A percentile compares a stretch with the other conserved stretches of the same genome.
phyloP scores from a whole-genome alignment of 352 stramenopile species.

The Phytophthora rubi region DNA sequence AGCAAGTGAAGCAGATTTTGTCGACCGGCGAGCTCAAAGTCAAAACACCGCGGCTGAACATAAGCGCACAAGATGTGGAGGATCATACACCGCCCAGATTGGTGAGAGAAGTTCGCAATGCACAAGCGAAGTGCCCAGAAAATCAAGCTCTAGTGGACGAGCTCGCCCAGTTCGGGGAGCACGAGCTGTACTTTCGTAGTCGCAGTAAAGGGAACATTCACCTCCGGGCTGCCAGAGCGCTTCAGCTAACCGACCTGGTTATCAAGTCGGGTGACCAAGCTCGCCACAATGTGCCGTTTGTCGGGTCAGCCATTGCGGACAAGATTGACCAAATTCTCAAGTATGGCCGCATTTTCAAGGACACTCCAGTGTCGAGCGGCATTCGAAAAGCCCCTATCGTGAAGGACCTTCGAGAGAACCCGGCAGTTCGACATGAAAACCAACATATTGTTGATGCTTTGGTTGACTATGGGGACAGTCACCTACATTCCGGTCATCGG shows the following conservation, averaged over 20 bases:
- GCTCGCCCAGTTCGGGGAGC: slow-evolving; percentile 59
- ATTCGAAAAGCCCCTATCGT: slow-evolving; percentile 47
- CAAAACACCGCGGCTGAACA: slow-evolving; percentile 8
- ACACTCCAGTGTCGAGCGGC: slow-evolving; percentile 11
- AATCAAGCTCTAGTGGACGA: slow-evolving; percentile 69
- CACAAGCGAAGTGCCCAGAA: slow-evolving; percentile 44
- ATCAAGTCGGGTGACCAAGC: slow-evolving; percentile 56
- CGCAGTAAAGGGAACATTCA: slow-evolving; percentile 60
- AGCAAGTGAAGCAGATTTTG: slow-evolving; percentile 61
- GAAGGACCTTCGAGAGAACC: slow-evolving; percentile 49
- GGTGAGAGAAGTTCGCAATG: slow-evolving; percentile 46
- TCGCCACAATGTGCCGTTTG: slow-evolving; percentile 41
- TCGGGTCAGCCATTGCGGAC: slow-evolving; percentile 56
- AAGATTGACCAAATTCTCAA: slow-evolving; percentile 77
- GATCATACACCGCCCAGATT: slow-evolving; percentile 40
- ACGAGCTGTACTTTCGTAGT: slow-evolving; percentile 64
- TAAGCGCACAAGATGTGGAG: slow-evolving; percentile 36
- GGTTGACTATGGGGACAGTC: slow-evolving; percentile 62
- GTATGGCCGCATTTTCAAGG: slow-evolving; percentile 55
- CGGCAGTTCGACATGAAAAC: slow-evolving; percentile 58
- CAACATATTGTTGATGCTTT: slow-evolving; percentile 61
- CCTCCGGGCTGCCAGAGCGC: slow-evolving; percentile 52
- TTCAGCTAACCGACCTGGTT: slow-evolving; percentile 48
- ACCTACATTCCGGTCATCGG: slow-evolving; percentile 52
- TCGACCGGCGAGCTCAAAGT: slow-evolving; percentile 48